Conservation (phyloP, 441 rosid species). For the Mallotus repandus region DNA sequence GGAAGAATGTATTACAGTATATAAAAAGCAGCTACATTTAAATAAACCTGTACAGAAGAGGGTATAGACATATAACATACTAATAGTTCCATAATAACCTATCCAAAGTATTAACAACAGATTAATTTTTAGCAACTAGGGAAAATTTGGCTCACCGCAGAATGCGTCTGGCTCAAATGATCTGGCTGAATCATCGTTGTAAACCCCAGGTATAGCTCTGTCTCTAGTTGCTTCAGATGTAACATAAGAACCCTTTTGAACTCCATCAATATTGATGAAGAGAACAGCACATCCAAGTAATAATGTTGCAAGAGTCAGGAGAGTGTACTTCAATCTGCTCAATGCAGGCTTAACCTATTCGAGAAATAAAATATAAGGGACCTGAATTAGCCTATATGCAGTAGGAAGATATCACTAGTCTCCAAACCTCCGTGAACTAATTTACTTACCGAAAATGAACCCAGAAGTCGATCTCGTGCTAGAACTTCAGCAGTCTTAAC, state of each 20-base stretch:
- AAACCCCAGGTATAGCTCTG: slow-evolving; percentile 69
- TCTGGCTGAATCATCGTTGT: slow-evolving; percentile 81
- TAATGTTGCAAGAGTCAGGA: slow-evolving; percentile 62
- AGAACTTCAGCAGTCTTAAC: slow-evolving; percentile 89
- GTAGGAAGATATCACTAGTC: background rate
- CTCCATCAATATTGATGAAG: slow-evolving; percentile 49
- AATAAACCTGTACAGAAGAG: background rate
- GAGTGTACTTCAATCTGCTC: slow-evolving; percentile 67
- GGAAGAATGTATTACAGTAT: background rate
- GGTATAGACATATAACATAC: background rate
- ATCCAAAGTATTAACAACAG: slow-evolving; percentile 9
- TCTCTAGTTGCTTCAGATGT: slow-evolving; percentile 32
- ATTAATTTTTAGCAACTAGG: slow-evolving; percentile 16
- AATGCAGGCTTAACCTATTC: slow-evolving; percentile 84
- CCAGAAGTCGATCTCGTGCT: slow-evolving; percentile 90
- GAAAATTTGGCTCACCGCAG: slow-evolving; percentile 63
- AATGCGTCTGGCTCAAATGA: slow-evolving; percentile 87
- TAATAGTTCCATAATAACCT: background rate
- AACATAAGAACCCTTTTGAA: slow-evolving; percentile 36
- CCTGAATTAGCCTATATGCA: background rate
- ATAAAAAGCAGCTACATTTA: background rate
- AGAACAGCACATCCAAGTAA: slow-evolving; percentile 51
- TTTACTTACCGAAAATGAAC: slow-evolving; percentile 68
- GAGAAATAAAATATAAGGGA: background rate
- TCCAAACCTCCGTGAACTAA: background rate